Base-by-base conservation (phyloP, 495 filamentous ascomycete species). In the Penicillium ochrochloron region DNA sequence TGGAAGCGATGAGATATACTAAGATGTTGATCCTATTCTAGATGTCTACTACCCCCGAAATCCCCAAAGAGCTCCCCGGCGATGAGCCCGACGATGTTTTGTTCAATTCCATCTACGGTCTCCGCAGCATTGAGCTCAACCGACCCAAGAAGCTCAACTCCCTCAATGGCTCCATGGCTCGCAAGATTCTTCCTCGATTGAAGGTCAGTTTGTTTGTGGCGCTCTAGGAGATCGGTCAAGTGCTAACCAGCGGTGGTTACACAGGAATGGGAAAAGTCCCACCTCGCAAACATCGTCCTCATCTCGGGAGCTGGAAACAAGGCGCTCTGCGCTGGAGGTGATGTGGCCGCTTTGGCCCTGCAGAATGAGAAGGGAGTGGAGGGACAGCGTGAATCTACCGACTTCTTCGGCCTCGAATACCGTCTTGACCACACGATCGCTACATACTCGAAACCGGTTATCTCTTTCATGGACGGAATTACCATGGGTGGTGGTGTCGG, bases 401-500 rank as follows among this genome's bases (percentile, higher is more conserved):
- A 92, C 41, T 99, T 93, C 80, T 99, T 99, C 71, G 90, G 76
- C 10, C 86, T 92, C 51, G 95, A 99, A 87, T 99, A 97, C 82
- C 86, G 88, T 72, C 89, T 99, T 57, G 90, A 98, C 78, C 95
- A 99, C 78, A 77, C 92, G 57, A 94, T 99, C 70, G 93, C 96
- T n/a, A 97, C 93, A 54, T 97, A 94, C 81, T 69, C 79, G 29
- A 98, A 97, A 80, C 95, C 95, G 3, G 95, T 94, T 73, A 86
- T 99, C 54, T 93, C 96, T 41, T 90, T 97, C 75, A 94, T 99
- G 89, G 96, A 99, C 72, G 95, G 95, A 60, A 89, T 97, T 72
- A 99, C 96, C 27, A 98, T 99, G 95, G 95, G 95, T 63, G 95
- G 95, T 58, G 95, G 95, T 57, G 96, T 98, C 33, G 95, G 95